These are phyloP conservation scores for Thinopyrum obtusiflorum DNA, from an alignment of 202 grass and related monocot genomes.

Conservation along the genomic window DNA sequence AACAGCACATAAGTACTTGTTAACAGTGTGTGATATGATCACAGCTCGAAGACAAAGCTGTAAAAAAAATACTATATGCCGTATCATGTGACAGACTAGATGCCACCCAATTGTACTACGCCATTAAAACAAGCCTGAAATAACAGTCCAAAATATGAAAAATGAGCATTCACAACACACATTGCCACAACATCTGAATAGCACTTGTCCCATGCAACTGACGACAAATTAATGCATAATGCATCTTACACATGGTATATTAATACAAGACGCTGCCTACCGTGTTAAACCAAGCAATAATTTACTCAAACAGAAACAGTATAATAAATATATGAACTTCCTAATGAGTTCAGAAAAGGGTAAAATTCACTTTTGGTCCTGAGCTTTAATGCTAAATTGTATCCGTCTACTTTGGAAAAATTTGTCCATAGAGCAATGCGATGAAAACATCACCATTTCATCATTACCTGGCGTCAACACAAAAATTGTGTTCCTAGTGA, in stretches of 20 bases:
- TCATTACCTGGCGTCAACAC: neutral
- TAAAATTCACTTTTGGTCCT: neutral
- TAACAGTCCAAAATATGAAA: neutral
- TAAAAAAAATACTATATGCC: neutral
- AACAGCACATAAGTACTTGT: neutral
- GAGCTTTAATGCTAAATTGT: neutral
- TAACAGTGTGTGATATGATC: neutral
- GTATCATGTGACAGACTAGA: neutral
- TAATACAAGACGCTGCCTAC: neutral
- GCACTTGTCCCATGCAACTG: neutral
- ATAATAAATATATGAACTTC: neutral
- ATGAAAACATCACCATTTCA: neutral
- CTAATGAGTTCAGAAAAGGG: neutral
- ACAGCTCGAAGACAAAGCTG: neutral
- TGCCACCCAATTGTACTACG: neutral
- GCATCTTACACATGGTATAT: neutral
- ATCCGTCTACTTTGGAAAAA: neutral
- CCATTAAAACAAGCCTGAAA: constrained; percentile 2
- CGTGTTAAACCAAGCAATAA: neutral
- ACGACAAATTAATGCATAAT: neutral
- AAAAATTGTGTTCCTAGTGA: neutral
- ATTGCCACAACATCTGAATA: neutral
- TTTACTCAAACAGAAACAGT: neutral
- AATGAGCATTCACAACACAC: neutral
- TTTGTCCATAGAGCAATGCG: neutral